Evolutionary conservation across 345 rosid species (phyloP).

Genomic region (Hirschfeldia incana): DNA sequence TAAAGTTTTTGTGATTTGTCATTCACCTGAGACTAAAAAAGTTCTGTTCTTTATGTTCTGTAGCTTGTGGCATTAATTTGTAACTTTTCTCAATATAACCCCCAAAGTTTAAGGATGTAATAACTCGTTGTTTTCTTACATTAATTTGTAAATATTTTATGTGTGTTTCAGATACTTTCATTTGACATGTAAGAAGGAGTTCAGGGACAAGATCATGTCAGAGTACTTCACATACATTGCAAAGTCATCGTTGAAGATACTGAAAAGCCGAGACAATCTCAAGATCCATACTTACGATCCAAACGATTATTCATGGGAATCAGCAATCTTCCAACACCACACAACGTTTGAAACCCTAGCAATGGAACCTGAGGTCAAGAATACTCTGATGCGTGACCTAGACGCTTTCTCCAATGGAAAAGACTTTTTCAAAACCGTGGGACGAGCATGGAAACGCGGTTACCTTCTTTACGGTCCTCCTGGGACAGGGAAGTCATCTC

Average conservation of each 20-base stretch:
- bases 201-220: constrained; percentile 24
- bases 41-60: neutral
- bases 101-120: neutral
- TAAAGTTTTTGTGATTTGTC: neutral
- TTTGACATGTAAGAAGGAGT: constrained; percentile 27
- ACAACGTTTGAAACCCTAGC: constrained; percentile 32
- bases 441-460: constrained; percentile 36
- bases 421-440: constrained; percentile 26
- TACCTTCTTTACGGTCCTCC: constrained; percentile 33
- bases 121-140: neutral
- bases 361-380: constrained; percentile 35
- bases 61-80: neutral
- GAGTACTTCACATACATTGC: constrained; percentile 24
- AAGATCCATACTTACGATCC: constrained; percentile 19
- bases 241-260: constrained; percentile 4
- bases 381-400: constrained; percentile 24
- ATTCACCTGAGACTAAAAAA: neutral
- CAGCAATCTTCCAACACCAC: constrained; percentile 33
- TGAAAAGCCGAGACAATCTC: constrained; percentile 2
- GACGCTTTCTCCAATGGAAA: constrained; percentile 28
- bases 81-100: neutral
- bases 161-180: constrained; percentile 15
- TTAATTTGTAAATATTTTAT: neutral
- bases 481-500: constrained; percentile 36
- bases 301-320: neutral